These are phyloP conservation scores for Fusarium torreyae DNA, from an alignment of 2,329 filamentous ascomycete genomes.

Conservation along the genomic window DNA sequence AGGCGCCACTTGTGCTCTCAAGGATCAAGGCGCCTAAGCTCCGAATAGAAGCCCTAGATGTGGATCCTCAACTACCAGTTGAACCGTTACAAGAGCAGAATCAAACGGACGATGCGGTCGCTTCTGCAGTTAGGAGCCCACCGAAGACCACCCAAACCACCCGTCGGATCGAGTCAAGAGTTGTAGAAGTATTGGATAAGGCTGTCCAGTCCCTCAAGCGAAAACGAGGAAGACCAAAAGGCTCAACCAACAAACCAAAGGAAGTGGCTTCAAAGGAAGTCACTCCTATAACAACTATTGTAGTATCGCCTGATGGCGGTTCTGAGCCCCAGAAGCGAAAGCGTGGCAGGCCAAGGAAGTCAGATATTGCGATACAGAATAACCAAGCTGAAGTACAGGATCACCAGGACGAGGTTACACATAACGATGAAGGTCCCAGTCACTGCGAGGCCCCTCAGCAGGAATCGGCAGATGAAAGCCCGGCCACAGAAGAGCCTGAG, in stretches of 20 bases:
- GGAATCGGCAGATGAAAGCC: neutral
- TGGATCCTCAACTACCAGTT: neutral
- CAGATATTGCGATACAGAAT: neutral
- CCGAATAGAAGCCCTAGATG: neutral
- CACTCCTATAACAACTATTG: neutral
- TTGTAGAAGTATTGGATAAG: neutral
- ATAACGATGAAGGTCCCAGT: neutral
- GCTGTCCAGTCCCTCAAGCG: constrained; percentile 25
- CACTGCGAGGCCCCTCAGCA: neutral
- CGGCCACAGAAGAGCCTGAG: neutral
- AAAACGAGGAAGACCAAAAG: constrained; percentile 45
- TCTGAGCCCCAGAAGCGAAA: constrained; percentile 8
- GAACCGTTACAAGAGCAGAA: neutral
- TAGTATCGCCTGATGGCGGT: neutral
- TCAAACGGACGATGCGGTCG: neutral
- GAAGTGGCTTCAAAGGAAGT: neutral
- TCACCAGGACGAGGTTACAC: neutral
- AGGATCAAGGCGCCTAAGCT: constrained; percentile 16
- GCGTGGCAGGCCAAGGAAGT: constrained; percentile 24
- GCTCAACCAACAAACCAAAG: constrained; percentile 1
- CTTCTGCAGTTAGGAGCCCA: neutral
- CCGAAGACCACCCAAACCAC: neutral
- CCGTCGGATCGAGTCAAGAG: neutral
- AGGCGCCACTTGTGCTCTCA: constrained; percentile 51
- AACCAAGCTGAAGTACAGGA: neutral